phyloP scores from a whole-genome alignment of 2,329 filamentous ascomycete species.

The Plectosphaerella sp. region DNA sequence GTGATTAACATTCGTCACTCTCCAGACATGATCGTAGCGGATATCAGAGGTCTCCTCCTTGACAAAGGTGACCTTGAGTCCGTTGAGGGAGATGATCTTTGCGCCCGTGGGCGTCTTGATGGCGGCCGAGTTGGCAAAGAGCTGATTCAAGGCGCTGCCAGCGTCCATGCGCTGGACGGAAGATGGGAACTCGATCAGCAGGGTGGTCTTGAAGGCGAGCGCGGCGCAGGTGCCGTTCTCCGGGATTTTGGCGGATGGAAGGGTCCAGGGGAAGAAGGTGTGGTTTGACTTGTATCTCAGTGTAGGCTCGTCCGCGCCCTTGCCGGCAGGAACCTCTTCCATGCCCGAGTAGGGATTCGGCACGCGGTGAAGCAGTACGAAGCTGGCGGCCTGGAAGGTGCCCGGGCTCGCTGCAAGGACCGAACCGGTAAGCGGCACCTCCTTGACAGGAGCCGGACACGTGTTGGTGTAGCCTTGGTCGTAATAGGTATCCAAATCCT shows the following conservation, averaged over 20 bases:
- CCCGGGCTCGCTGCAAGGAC: constrained; percentile 74
- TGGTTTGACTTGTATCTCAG: constrained; percentile 60
- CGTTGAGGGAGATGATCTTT: constrained; percentile 39
- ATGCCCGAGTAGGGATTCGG: constrained; percentile 55
- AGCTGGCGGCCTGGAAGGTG: constrained; percentile 81
- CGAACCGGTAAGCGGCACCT: constrained; percentile 68
- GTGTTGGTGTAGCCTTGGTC: constrained; percentile 47
- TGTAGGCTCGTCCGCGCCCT: constrained; percentile 36
- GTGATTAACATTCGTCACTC: constrained; percentile 76
- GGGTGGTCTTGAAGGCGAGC: constrained; percentile 66
- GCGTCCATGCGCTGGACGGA: constrained; percentile 32
- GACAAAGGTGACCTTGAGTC: constrained; percentile 63
- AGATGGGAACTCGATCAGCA: constrained; percentile 60
- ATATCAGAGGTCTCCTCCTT: constrained; percentile 46
- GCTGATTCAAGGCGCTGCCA: constrained; percentile 34
- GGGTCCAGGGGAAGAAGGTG: constrained; percentile 89
- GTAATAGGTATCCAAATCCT: constrained; percentile 28
- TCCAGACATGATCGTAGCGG: constrained; percentile 46
- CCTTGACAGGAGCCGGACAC: constrained; percentile 61
- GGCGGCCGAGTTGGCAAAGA: constrained; percentile 29
- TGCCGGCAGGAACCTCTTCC: constrained; percentile 24
- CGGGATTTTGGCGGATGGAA: constrained; percentile 72
- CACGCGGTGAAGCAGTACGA: constrained; percentile 77
- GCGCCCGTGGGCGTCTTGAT: constrained; percentile 17
- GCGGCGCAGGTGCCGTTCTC: constrained; percentile 71